Evolutionary conservation across 1,284 basidiomycete species (phyloP).

Genomic region (Mycosarcoma mackinlayi): DNA sequence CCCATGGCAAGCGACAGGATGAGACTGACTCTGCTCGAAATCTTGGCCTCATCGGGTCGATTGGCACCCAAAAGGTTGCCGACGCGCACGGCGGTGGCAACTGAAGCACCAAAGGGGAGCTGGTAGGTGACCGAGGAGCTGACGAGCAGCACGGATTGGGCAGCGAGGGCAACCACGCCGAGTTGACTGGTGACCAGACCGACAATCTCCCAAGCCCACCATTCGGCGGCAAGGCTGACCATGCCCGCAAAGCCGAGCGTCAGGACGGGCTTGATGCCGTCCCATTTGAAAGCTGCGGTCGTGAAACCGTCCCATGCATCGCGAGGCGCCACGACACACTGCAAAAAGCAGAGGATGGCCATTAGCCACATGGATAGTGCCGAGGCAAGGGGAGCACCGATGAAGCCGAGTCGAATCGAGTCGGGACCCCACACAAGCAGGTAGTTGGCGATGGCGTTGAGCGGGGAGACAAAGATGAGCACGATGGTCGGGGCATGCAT

Average conservation of each 20-base stretch:
- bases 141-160: constrained; percentile 78
- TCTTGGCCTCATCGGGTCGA: constrained; percentile 64
- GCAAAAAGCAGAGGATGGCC: constrained; percentile 68
- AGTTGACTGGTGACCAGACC: constrained; percentile 56
- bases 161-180: constrained; percentile 71
- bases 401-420: constrained; percentile 79
- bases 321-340: constrained; percentile 74
- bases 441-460: constrained; percentile 86
- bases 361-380: constrained; percentile 89
- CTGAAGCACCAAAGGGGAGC: constrained; percentile 81
- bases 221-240: constrained; percentile 82
- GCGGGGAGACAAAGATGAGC: constrained; percentile 83
- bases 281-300: constrained; percentile 62
- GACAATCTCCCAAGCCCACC: constrained; percentile 91
- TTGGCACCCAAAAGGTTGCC: constrained; percentile 71
- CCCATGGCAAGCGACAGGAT: constrained; percentile 38
- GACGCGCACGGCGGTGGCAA: constrained; percentile 84
- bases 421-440: constrained; percentile 74
- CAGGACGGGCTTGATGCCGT: constrained; percentile 49
- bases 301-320: constrained; percentile 87
- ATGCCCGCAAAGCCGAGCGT: constrained; percentile 59
- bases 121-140: constrained; percentile 83
- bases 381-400: constrained; percentile 90
- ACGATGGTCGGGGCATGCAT: constrained; percentile 89
- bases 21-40: constrained; percentile 62